Evolutionary conservation across 75 land plant species (phyloP).

Genomic region (Selaginella tamariscina): DNA sequence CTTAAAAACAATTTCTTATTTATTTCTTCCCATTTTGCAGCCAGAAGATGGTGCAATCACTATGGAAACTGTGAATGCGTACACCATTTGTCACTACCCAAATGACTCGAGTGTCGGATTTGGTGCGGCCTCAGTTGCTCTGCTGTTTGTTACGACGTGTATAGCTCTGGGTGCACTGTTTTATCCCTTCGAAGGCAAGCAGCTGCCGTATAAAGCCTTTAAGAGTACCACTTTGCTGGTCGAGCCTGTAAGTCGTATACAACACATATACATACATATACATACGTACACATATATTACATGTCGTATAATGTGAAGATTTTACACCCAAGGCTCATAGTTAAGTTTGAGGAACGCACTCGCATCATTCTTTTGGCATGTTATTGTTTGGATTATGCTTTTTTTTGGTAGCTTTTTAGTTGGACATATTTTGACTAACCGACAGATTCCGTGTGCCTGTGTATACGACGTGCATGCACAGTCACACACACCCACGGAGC

Average conservation of each 20-base stretch:
- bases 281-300: neutral
- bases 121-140: constrained; percentile 42
- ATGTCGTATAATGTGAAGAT: neutral
- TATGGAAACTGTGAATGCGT: constrained; percentile 16
- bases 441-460: too few species aligned
- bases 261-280: neutral
- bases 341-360: too few species aligned
- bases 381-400: too few species aligned
- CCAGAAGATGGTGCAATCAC: constrained; percentile 38
- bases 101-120: constrained; percentile 45
- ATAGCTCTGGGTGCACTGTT: constrained; percentile 37
- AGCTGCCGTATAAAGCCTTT: constrained; percentile 37
- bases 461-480: too few species aligned
- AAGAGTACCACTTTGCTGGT: constrained; percentile 39
- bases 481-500: too few species aligned
- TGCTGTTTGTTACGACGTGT: constrained; percentile 33
- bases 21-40: constrained; percentile 27
- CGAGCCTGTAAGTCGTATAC: constrained; percentile 41
- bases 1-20: neutral
- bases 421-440: too few species aligned
- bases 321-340: neutral
- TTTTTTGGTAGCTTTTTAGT: too few species aligned
- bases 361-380: neutral
- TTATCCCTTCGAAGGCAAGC: constrained; percentile 56
- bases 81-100: constrained; percentile 47